Evolutionary conservation across 352 stramenopile species (phyloP), one percentile per base, ranked within the genome.

Genomic region (Pythium utonaiense): DNA sequence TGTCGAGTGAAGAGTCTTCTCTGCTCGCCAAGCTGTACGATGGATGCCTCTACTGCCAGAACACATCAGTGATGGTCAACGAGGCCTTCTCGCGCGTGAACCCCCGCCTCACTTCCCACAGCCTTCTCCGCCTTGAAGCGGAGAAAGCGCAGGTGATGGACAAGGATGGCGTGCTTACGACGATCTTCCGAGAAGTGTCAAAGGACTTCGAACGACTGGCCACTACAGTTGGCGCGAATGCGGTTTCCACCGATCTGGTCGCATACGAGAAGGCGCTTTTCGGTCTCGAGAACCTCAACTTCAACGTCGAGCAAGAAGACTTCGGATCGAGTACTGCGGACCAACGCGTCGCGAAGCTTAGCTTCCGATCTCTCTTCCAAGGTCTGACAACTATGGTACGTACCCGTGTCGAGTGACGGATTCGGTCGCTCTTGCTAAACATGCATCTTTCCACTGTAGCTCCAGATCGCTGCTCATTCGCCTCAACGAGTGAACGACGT

Each of bases 71-170:
- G 24, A 89, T 82, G 16, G 57, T 91, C 14, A 75, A 66, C 14
- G 61, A 67, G n/a, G 80, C 86, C 44, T 91, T 91, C 42, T 77
- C 81, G 7, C 85, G 74, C 44, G 63, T 91, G 19, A 91, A 90
- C 47, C 70, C 77, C 1, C 73, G 73, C 47, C 74, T 93, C 62
- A 89, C 78, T 38, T 50, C 67, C 6, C 74, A 70, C 34, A 59
- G 67, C 21, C 53, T 93, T 22, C 51, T 93, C 6, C 71, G 64
- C 8, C 62, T 78, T 17, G 77, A 89, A 10, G 62, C 74, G 5
- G 83, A 93, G 56, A 64, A 64, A 0, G 69, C 74, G 31, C 60
- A 78, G 22, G 83, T 88, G 48, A 50, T 88, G 12, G 86, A 85
- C 27, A 69, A 89, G 36, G 80, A 90, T 16, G 80, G 83, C 2